These are phyloP conservation scores for Pyrenophora seminiperda DNA, from an alignment of 2,329 filamentous ascomycete genomes.

Conservation along the genomic window DNA sequence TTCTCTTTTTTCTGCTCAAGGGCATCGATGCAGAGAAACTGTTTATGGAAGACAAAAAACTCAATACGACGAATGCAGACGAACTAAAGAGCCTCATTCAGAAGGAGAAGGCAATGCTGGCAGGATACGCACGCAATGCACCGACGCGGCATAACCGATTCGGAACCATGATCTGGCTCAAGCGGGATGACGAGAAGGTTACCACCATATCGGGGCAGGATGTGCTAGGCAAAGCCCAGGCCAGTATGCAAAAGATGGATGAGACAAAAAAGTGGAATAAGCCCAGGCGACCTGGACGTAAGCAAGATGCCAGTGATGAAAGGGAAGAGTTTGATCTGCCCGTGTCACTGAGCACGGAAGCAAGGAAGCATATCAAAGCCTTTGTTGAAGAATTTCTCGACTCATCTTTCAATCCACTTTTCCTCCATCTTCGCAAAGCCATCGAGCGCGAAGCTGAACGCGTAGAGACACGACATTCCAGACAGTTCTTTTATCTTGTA, in stretches of 20 bases:
- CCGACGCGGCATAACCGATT: conserved; percentile 92
- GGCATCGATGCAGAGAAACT: conserved; percentile 82
- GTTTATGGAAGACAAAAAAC: conserved; percentile 79
- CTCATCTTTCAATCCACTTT: conserved; percentile 88
- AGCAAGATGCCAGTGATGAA: conserved; percentile 47
- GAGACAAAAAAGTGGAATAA: conserved; percentile 88
- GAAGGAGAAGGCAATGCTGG: conserved; percentile 83
- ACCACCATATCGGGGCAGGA: conserved; percentile 89
- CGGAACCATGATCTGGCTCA: conserved; percentile 96
- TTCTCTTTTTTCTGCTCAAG: conserved; percentile 90
- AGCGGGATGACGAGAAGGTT: conserved; percentile 81
- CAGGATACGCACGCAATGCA: conserved; percentile 74
- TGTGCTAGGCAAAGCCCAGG: conserved; percentile 73
- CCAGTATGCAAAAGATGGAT: conserved; percentile 86
- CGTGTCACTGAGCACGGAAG: conserved; percentile 70
- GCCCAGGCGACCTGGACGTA: conserved; percentile 61
- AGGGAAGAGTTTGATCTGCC: conserved; percentile 73
- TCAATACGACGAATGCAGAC: conserved; percentile 69
- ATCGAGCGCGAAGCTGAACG: conserved; percentile 89
- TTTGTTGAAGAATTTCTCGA: conserved; percentile 96
- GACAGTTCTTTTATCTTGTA: conserved; percentile 90
- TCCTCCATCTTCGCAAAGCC: conserved; percentile 82
- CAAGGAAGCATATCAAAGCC: conserved; percentile 74
- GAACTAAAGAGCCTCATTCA: conserved; percentile 77
- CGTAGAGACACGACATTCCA: conserved; percentile 73